Conservation (phyloP, 495 filamentous ascomycete species). For the Neurospora tetrasperma region DNA sequence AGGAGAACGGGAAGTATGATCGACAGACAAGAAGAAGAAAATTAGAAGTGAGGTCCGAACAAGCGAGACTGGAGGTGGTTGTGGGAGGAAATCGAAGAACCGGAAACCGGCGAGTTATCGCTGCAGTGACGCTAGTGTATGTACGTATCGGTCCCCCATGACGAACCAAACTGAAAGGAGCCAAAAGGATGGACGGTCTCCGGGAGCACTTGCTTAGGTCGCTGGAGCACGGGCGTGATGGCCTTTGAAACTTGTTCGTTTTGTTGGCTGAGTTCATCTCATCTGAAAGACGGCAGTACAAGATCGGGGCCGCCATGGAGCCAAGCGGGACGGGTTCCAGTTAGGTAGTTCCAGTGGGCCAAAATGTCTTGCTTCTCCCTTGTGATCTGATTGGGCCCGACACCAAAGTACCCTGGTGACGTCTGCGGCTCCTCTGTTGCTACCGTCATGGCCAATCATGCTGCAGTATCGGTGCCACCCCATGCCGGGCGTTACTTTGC, state of each 20-base stretch:
- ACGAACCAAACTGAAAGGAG: not conserved
- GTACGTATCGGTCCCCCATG: not conserved
- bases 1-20: not conserved
- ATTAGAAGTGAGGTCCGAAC: not conserved
- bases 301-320: not conserved
- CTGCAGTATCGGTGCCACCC: not conserved
- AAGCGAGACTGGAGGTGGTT: not conserved
- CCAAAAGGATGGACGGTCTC: not conserved
- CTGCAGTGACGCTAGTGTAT: not conserved
- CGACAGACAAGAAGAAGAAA: not conserved
- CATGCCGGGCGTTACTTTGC: not conserved
- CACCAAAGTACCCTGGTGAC: slow-evolving; percentile 11
- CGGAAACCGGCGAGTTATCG: not conserved
- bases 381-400: slow-evolving; percentile 3
- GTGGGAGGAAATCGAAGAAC: not conserved
- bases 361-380: not conserved
- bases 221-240: not conserved
- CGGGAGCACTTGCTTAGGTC: not conserved
- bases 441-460: not conserved
- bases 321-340: not conserved
- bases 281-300: not conserved
- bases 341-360: not conserved
- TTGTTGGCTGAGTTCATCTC: not conserved
- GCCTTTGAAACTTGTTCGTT: not conserved
- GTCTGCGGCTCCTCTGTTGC: slow-evolving; percentile 14